Percentiles rank a stretch among this genome's conserved stretches.
Conservation (phyloP, 2,329 filamentous ascomycete species). For the Teratosphaeria epicoccoides region DNA sequence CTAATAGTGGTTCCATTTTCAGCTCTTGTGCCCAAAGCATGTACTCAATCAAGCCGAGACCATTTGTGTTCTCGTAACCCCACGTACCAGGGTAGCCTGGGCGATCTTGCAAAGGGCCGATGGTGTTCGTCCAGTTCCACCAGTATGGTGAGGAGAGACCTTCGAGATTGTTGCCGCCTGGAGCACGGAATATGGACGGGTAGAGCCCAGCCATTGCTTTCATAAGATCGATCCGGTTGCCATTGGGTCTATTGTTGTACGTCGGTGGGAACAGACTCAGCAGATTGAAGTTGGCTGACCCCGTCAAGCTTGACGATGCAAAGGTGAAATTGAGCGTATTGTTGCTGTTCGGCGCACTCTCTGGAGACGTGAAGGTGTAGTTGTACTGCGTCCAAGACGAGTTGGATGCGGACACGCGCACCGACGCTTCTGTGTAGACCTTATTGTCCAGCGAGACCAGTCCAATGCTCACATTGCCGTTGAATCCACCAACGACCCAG, state of each 20-base stretch:
- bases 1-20: conserved; percentile 45
- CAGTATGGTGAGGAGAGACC: conserved; percentile 28
- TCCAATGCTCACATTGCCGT: conserved; percentile 25
- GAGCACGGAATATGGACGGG: conserved; percentile 47
- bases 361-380: conserved; percentile 19
- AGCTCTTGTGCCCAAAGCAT: conserved; percentile 48
- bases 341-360: conserved; percentile 35
- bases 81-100: conserved; percentile 47
- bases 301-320: conserved; percentile 25
- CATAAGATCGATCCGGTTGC: conserved; percentile 40
- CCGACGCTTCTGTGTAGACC: conserved; percentile 18
- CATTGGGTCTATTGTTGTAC: conserved; percentile 43
- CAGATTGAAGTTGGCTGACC: conserved; percentile 41
- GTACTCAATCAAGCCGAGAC: conserved; percentile 53
- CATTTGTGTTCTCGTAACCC: conserved; percentile 52
- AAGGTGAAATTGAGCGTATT: conserved; percentile 44
- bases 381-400: conserved; percentile 25
- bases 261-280: conserved; percentile 46
- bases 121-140: conserved; percentile 42
- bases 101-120: conserved; percentile 43
- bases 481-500: conserved; percentile 24
- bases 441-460: conserved; percentile 32
- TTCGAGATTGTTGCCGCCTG: conserved; percentile 49
- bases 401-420: conserved; percentile 16
- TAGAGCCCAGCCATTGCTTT: conserved; percentile 26